Percentiles rank a stretch among this genome's conserved stretches.
These are phyloP conservation scores for Blastobotrys peoriensis DNA, from an alignment of 805 yeast genomes.

Conservation along the genomic window DNA sequence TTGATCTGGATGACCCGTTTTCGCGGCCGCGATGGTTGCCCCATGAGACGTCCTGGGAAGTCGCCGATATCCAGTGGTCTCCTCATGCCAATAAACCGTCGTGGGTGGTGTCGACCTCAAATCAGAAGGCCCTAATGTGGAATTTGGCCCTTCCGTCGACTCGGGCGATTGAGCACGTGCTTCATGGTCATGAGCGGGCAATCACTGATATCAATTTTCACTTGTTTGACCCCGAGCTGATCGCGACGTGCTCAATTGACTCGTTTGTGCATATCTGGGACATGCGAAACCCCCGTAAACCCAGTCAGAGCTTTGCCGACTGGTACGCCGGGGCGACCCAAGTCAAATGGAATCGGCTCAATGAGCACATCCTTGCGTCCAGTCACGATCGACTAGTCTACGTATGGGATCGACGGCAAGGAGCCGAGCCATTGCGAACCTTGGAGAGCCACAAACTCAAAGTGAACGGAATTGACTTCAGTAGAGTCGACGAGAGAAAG, in stretches of 20 bases:
- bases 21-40: constrained; percentile 91
- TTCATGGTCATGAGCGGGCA: constrained; percentile 89
- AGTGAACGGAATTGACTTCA: constrained; percentile 85
- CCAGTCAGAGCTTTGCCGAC: constrained; percentile 77
- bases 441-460: constrained; percentile 76
- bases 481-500: constrained; percentile 50
- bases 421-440: constrained; percentile 64
- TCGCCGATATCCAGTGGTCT: constrained; percentile 98
- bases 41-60: constrained; percentile 94
- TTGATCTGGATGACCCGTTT: constrained; percentile 94
- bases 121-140: constrained; percentile 95
- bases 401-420: constrained; percentile 85
- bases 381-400: constrained; percentile 76
- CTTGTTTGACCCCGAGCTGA: constrained; percentile 73
- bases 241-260: constrained; percentile 93
- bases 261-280: constrained; percentile 89
- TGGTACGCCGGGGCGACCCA: constrained; percentile 95
- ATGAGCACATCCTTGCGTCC: constrained; percentile 74
- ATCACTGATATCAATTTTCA: constrained; percentile 95
- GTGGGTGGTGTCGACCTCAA: constrained; percentile 91
- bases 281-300: constrained; percentile 64
- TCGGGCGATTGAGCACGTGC: constrained; percentile 75
- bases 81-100: constrained; percentile 80
- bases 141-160: constrained; percentile 67
- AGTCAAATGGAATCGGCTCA: constrained; percentile 83